Conservation (phyloP, 495 filamentous ascomycete species). For the Xylaria telfairii region DNA sequence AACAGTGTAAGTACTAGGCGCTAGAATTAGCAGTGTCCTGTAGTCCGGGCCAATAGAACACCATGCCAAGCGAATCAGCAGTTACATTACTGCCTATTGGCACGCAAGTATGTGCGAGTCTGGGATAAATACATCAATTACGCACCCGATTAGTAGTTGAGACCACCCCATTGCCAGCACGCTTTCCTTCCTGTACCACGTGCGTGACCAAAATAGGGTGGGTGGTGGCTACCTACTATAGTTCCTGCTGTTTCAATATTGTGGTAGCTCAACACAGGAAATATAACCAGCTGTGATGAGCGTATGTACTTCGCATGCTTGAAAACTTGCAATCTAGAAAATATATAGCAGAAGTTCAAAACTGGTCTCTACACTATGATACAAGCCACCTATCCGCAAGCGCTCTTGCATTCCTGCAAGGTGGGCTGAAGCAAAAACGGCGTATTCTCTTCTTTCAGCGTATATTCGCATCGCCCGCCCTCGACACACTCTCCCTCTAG, state of each 20-base stretch:
- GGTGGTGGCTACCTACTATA: too few species aligned
- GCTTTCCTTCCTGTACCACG: too few species aligned
- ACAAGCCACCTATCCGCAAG: constrained; percentile 23
- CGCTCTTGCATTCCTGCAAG: constrained; percentile 30
- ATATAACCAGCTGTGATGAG: not conserved
- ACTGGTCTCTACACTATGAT: not conserved
- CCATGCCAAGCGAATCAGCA: not conserved
- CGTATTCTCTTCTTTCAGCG: constrained; percentile 23
- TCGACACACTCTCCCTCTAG: constrained; percentile 29
- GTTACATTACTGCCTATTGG: too few species aligned
- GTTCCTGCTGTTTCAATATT: too few species aligned
- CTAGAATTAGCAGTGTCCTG: not conserved
- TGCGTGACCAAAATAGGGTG: too few species aligned
- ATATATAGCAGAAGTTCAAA: not conserved
- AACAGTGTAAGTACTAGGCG: not conserved
- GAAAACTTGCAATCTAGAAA: not conserved
- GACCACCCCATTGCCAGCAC: too few species aligned
- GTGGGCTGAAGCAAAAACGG: constrained; percentile 30
- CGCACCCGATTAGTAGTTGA: too few species aligned
- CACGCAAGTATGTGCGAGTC: not conserved
- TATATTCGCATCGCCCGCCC: constrained; percentile 25
- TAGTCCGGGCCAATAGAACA: not conserved
- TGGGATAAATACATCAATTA: too few species aligned
- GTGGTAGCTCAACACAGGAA: not conserved
- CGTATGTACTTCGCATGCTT: not conserved